phyloP scores from a whole-genome alignment of 805 yeast genomes.

The Spathaspora passalidarum region DNA sequence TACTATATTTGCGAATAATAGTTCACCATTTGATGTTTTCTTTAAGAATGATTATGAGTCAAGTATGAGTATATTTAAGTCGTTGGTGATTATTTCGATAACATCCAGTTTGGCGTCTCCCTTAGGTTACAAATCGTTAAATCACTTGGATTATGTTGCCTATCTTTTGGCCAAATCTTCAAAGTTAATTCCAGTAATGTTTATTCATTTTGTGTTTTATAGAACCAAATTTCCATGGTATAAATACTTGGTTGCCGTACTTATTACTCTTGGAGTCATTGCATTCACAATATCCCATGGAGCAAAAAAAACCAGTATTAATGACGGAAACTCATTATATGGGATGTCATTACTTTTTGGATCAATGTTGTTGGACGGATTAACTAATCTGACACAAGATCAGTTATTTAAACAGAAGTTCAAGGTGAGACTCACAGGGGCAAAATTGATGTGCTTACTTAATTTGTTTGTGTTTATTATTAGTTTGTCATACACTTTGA shows the following conservation, averaged over 20 bases:
- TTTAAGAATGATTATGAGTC: slow-evolving; percentile 22
- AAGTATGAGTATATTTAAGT: slow-evolving; percentile 20
- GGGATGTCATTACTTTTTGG: slow-evolving; percentile 61
- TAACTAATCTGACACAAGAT: slow-evolving; percentile 93
- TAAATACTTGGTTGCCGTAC: slow-evolving; percentile 72
- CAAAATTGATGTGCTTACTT: slow-evolving; percentile 77
- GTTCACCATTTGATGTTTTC: slow-evolving; percentile 28
- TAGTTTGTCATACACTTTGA: slow-evolving; percentile 47
- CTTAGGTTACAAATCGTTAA: slow-evolving; percentile 71
- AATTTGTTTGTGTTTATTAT: slow-evolving; percentile 44
- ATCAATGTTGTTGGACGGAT: slow-evolving; percentile 82
- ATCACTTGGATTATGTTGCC: slow-evolving; percentile 83
- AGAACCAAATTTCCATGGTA: slow-evolving; percentile 66
- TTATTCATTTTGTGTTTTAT: slow-evolving; percentile 72
- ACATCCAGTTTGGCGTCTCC: slow-evolving; percentile 84
- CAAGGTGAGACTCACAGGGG: slow-evolving; percentile 61
- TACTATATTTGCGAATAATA: slow-evolving; percentile 32
- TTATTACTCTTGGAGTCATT: slow-evolving; percentile 82
- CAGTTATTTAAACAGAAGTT: slow-evolving; percentile 52
- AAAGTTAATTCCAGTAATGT: slow-evolving; percentile 90
- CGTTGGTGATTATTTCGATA: slow-evolving; percentile 54
- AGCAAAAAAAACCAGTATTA: slow-evolving; percentile 23
- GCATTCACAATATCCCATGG: slow-evolving; percentile 62
- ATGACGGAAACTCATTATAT: slow-evolving; percentile 40
- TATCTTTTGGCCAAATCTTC: slow-evolving; percentile 88